Conservation (phyloP, 2,329 filamentous ascomycete genomes). For the Exophiala phaeomuriformis region DNA sequence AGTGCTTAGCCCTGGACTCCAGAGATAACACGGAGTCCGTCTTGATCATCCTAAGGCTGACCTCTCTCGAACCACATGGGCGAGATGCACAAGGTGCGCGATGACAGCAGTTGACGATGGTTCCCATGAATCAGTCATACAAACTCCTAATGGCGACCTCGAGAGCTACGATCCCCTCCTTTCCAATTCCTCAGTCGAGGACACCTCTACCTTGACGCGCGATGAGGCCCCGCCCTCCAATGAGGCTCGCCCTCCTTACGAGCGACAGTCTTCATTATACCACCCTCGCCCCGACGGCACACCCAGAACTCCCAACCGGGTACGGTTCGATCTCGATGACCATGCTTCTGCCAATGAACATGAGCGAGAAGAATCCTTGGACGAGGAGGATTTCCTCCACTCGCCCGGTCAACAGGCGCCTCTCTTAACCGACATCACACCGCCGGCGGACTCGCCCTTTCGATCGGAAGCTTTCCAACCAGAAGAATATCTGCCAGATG, state of each 20-base stretch:
- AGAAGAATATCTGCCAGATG: constrained; percentile 52
- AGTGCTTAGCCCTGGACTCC: neutral
- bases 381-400: constrained; percentile 56
- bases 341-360: constrained; percentile 22
- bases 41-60: neutral
- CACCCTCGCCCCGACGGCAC: constrained; percentile 36
- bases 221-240: constrained; percentile 14
- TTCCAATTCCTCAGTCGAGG: constrained; percentile 2
- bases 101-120: constrained; percentile 26
- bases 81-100: constrained; percentile 22
- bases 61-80: neutral
- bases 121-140: constrained; percentile 13
- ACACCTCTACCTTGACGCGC: constrained; percentile 26
- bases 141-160: constrained; percentile 16
- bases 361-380: constrained; percentile 27
- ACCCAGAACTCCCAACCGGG: constrained; percentile 61
- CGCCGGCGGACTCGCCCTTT: constrained; percentile 66
- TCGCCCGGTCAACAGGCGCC: constrained; percentile 53
- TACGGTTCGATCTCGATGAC: constrained; percentile 58
- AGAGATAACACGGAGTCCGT: neutral
- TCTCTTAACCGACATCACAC: constrained; percentile 74
- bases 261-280: constrained; percentile 39
- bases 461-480: constrained; percentile 49
- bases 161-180: constrained; percentile 14
- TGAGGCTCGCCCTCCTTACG: constrained; percentile 18